Evolutionary conservation across 257 asterid species (phyloP).

Genomic region (Parsonsia alboflavescens): DNA sequence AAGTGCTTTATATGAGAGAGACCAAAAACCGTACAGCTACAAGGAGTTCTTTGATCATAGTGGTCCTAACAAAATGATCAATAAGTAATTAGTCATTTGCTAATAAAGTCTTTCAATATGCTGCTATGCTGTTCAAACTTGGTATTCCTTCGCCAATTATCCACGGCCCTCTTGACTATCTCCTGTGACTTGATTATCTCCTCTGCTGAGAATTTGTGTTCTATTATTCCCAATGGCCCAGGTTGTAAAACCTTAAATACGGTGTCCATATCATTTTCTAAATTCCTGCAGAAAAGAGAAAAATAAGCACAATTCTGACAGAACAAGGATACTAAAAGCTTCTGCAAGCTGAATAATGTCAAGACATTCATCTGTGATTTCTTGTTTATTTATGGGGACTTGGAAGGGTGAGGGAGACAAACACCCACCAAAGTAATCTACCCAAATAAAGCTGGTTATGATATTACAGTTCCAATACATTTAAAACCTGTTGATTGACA

Average conservation of each 20-base stretch:
- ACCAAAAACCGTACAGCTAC: not conserved
- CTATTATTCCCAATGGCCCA: conserved; percentile 85
- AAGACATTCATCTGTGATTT: not conserved
- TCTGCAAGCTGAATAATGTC: not conserved
- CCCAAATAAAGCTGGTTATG: not conserved
- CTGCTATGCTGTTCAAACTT: conserved; percentile 49
- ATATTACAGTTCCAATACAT: not conserved
- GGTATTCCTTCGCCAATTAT: conserved; percentile 70
- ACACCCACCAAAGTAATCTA: not conserved
- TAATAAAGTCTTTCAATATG: conserved; percentile 66
- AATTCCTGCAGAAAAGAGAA: conserved; percentile 43
- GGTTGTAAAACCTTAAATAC: conserved; percentile 82
- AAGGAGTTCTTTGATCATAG: not conserved
- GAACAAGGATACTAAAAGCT: not conserved
- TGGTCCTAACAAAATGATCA: not conserved
- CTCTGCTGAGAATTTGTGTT: conserved; percentile 75
- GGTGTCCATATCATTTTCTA: conserved; percentile 89
- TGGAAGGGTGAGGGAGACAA: not conserved
- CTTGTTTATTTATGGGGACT: not conserved
- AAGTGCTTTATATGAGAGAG: not conserved
- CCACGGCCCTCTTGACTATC: conserved; percentile 60
- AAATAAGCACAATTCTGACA: not conserved
- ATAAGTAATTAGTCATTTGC: conserved; percentile 15
- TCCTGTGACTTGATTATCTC: conserved; percentile 63
- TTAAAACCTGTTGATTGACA: not conserved